Percentiles rank a stretch among this genome's conserved stretches.
Evolutionary conservation across 1,139 yeast genomes (phyloP).

Genomic region (Geotrichum carabidarum): DNA sequence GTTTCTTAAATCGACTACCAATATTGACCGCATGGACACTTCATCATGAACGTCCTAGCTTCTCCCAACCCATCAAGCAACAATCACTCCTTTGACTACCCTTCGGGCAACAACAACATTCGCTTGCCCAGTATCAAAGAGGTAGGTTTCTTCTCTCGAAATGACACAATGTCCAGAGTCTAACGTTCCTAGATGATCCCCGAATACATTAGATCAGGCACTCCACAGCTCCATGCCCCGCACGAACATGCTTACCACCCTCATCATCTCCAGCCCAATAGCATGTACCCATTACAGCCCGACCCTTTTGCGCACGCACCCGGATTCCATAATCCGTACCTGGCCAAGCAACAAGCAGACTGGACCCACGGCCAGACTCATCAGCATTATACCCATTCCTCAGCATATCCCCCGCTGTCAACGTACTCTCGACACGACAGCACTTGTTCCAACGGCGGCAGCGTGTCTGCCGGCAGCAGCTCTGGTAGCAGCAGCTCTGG

Average conservation of each 20-base stretch:
- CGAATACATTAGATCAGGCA: background rate
- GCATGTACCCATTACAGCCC: slow-evolving; percentile 1
- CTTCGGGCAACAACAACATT: background rate
- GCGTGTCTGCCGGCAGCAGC: background rate
- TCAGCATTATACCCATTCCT: background rate
- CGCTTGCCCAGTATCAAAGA: slow-evolving; percentile 9
- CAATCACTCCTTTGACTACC: background rate
- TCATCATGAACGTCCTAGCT: background rate
- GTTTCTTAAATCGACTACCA: too few species aligned
- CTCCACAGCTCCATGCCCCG: background rate
- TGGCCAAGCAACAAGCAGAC: background rate
- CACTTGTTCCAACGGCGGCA: background rate
- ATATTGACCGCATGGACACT: background rate
- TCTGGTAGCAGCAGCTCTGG: background rate
- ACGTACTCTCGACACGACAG: slow-evolving; percentile 1
- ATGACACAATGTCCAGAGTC: background rate
- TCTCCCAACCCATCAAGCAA: background rate
- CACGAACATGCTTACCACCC: background rate
- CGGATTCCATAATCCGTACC: background rate
- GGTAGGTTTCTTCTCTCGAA: background rate
- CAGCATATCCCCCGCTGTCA: background rate
- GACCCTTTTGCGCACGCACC: background rate
- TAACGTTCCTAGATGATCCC: slow-evolving; percentile 4
- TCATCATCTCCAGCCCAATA: background rate
- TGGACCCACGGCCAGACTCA: background rate